phyloP scores from a whole-genome alignment of 2,329 filamentous ascomycete genomes.

The Triangularia setosa region DNA sequence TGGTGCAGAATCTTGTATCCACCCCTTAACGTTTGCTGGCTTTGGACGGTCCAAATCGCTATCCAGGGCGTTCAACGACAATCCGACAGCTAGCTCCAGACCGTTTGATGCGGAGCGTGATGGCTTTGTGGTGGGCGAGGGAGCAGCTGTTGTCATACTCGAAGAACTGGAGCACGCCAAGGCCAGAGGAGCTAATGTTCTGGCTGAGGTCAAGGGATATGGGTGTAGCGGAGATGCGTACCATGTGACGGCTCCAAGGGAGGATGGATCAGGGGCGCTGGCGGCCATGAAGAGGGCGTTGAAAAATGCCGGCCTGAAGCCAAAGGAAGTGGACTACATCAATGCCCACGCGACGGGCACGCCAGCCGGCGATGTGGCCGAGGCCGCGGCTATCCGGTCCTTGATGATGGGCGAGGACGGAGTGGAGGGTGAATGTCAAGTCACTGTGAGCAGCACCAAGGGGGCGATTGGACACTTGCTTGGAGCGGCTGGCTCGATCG shows the following conservation, averaged over 20 bases:
- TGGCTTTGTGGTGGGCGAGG: slow-evolving; percentile 92
- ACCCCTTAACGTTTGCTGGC: slow-evolving; percentile 86
- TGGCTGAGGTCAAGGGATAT: slow-evolving; percentile 86
- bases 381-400: slow-evolving; percentile 75
- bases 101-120: slow-evolving; percentile 78
- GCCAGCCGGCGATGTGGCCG: slow-evolving; percentile 77
- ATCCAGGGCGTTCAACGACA: slow-evolving; percentile 73
- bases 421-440: slow-evolving; percentile 52
- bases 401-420: slow-evolving; percentile 74
- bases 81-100: slow-evolving; percentile 67
- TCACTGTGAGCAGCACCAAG: slow-evolving; percentile 91
- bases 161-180: slow-evolving; percentile 90
- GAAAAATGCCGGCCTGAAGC: slow-evolving; percentile 64
- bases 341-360: slow-evolving; percentile 96
- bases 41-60: slow-evolving; percentile 86
- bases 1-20: slow-evolving; percentile 90
- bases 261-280: slow-evolving; percentile 76
- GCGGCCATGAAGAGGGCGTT: slow-evolving; percentile 83
- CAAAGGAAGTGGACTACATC: slow-evolving; percentile 76
- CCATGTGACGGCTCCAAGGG: slow-evolving; percentile 87
- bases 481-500: slow-evolving; percentile 85
- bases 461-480: slow-evolving; percentile 88
- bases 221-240: slow-evolving; percentile 86
- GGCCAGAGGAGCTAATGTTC: slow-evolving; percentile 72
- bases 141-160: slow-evolving; percentile 79